Evolutionary conservation across 2,329 filamentous ascomycete species (phyloP).

Genomic region (Orbilia brochopaga): DNA sequence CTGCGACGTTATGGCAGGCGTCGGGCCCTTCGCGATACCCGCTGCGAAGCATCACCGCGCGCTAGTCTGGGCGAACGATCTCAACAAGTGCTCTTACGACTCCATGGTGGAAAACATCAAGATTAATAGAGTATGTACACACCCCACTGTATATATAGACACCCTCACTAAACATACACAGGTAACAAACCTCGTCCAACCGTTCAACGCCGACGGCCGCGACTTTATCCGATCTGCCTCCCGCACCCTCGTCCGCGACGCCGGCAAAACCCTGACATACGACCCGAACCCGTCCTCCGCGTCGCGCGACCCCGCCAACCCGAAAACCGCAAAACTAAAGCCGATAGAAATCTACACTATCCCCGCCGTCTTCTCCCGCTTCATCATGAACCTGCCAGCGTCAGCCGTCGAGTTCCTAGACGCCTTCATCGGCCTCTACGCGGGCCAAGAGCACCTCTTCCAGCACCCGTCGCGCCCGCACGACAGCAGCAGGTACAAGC

Average conservation of each 20-base stretch:
- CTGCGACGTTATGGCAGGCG: constrained; percentile 95
- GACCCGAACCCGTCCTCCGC: constrained; percentile 60
- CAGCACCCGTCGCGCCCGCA: constrained; percentile 57
- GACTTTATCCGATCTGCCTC: constrained; percentile 77
- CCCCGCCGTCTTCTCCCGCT: constrained; percentile 74
- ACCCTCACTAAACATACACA: background rate
- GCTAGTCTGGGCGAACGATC: constrained; percentile 95
- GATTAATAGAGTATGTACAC: constrained; percentile 67
- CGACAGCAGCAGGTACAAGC: constrained; percentile 61
- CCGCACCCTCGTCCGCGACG: constrained; percentile 61
- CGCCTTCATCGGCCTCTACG: constrained; percentile 78
- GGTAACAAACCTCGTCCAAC: constrained; percentile 51
- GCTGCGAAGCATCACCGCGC: constrained; percentile 80
- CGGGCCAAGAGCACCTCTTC: constrained; percentile 72
- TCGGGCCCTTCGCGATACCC: constrained; percentile 91
- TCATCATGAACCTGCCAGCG: constrained; percentile 96
- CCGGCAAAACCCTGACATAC: constrained; percentile 62
- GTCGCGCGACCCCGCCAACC: constrained; percentile 51
- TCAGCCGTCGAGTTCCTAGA: constrained; percentile 83
- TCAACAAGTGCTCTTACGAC: constrained; percentile 86
- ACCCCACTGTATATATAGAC: background rate
- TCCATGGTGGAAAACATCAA: constrained; percentile 73
- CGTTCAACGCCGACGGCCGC: constrained; percentile 68
- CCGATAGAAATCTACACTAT: constrained; percentile 52
- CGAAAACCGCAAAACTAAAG: constrained; percentile 52